phyloP scores from a whole-genome alignment of 1,139 yeast genomes.

The Kodamaea suecica region DNA sequence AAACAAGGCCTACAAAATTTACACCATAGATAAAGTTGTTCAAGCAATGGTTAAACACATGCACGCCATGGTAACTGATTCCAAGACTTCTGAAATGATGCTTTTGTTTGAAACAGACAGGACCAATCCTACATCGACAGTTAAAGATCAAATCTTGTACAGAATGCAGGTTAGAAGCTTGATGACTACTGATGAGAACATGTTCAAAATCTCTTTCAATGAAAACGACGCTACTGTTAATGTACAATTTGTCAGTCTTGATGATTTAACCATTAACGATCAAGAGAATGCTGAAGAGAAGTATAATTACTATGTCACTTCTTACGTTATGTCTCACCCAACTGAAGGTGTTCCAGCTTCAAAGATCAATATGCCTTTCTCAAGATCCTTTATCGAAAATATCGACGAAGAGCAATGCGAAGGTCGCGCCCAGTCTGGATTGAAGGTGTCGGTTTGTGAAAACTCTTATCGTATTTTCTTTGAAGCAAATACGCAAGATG shows the following conservation, averaged over 20 bases:
- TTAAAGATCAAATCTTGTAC: slow-evolving; percentile 85
- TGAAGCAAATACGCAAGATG: slow-evolving; percentile 80
- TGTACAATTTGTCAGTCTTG: slow-evolving; percentile 82
- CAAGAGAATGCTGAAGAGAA: slow-evolving; percentile 71
- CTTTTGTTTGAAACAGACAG: slow-evolving; percentile 82
- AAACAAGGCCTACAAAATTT: slow-evolving; percentile 86
- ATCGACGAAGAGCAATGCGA: slow-evolving; percentile 61
- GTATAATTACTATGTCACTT: slow-evolving; percentile 91
- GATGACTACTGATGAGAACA: slow-evolving; percentile 82
- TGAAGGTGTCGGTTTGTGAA: slow-evolving; percentile 77
- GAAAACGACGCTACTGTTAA: slow-evolving; percentile 52
- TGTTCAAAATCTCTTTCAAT: slow-evolving; percentile 82
- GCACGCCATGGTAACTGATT: slow-evolving; percentile 74
- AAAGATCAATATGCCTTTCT: slow-evolving; percentile 68
- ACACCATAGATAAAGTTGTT: slow-evolving; percentile 89
- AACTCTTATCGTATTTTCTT: slow-evolving; percentile 79
- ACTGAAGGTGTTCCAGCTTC: slow-evolving; percentile 96
- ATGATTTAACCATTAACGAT: slow-evolving; percentile 82
- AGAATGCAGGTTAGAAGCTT: slow-evolving; percentile 83
- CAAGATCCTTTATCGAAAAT: slow-evolving; percentile 57
- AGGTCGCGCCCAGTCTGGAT: slow-evolving; percentile 66
- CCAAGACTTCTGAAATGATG: slow-evolving; percentile 79
- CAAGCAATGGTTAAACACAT: slow-evolving; percentile 89
- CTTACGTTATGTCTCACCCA: slow-evolving; percentile 91
- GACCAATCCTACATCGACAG: slow-evolving; percentile 56